Percentiles rank a stretch among this genome's conserved stretches.
Conservation (phyloP, 768 basidiomycete genomes). For the Austroboletus festivus region DNA sequence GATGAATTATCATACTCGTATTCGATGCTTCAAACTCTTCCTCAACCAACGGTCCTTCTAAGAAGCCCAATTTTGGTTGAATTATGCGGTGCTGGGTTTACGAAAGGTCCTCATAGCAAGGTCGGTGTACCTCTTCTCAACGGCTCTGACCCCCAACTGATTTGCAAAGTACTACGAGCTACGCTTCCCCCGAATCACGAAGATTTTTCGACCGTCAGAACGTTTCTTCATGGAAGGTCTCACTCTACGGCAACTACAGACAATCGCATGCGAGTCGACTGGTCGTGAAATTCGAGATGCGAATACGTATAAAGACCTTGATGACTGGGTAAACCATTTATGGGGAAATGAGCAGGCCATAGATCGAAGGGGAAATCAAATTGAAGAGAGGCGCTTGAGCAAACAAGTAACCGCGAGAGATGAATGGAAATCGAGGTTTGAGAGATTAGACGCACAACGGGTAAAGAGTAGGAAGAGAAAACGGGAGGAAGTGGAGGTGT, state of each 20-base stretch:
- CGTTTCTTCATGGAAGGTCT: constrained; percentile 62
- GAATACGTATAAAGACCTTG: constrained; percentile 44
- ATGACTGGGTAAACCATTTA: constrained; percentile 42
- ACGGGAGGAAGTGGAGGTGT: constrained; percentile 25
- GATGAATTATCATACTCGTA: constrained; percentile 53
- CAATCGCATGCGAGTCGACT: constrained; percentile 50
- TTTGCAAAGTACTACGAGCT: constrained; percentile 69
- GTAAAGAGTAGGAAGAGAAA: constrained; percentile 20
- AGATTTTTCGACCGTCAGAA: constrained; percentile 58
- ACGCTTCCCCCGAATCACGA: constrained; percentile 78
- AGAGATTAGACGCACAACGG: constrained; percentile 20
- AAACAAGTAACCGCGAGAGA: constrained; percentile 36
- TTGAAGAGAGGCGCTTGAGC: constrained; percentile 34
- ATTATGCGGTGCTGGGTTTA: constrained; percentile 80
- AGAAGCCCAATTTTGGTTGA: constrained; percentile 64
- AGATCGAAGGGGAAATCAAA: constrained; percentile 22
- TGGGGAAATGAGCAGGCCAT: constrained; percentile 42
- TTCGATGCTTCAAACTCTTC: constrained; percentile 44
- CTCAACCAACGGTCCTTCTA: constrained; percentile 56
- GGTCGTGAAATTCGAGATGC: constrained; percentile 44
- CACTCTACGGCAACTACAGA: constrained; percentile 48
- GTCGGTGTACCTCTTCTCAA: constrained; percentile 37
- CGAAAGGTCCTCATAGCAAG: constrained; percentile 55
- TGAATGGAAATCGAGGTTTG: constrained; percentile 44
- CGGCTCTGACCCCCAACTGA: background rate